Evolutionary conservation across 1,284 basidiomycete genomes (phyloP).

Genomic region (Lentinula novae-zelandiae): DNA sequence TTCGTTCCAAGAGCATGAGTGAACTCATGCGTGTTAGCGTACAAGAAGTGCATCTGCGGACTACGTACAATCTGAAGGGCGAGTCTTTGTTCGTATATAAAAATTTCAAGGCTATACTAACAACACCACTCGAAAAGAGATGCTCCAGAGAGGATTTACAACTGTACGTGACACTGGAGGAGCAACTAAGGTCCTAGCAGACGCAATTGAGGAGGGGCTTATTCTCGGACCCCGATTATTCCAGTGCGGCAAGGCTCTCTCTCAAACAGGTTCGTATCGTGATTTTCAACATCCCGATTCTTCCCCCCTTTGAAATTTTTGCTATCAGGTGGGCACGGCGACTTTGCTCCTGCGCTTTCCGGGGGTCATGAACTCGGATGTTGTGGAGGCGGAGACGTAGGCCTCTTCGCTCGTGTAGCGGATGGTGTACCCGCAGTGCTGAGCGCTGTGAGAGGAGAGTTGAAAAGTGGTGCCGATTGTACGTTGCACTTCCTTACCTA

Average conservation of each 20-base stretch:
- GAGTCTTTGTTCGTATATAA: neutral
- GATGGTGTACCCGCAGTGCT: constrained; percentile 39
- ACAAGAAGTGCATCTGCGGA: constrained; percentile 32
- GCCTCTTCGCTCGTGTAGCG: constrained; percentile 29
- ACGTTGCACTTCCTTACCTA: neutral
- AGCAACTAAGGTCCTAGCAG: constrained; percentile 37
- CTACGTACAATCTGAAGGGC: constrained; percentile 36
- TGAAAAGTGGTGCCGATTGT: constrained; percentile 42
- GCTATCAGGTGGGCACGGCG: constrained; percentile 38
- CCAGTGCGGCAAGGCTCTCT: constrained; percentile 42
- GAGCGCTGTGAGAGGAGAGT: constrained; percentile 38
- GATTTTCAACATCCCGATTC: neutral
- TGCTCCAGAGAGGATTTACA: constrained; percentile 45
- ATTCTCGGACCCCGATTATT: constrained; percentile 39
- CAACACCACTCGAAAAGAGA: constrained; percentile 23
- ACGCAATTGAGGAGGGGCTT: constrained; percentile 39
- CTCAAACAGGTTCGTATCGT: constrained; percentile 34
- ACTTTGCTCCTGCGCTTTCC: constrained; percentile 24
- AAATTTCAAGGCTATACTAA: neutral
- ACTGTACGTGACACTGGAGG: constrained; percentile 48
- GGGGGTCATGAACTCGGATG: constrained; percentile 29
- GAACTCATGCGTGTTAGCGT: constrained; percentile 31
- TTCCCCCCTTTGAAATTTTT: neutral
- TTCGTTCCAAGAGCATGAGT: constrained; percentile 25
- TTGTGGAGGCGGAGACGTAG: constrained; percentile 37